phyloP scores from a whole-genome alignment of 2,329 filamentous ascomycete genomes.

The Incumbomyces lentus region DNA sequence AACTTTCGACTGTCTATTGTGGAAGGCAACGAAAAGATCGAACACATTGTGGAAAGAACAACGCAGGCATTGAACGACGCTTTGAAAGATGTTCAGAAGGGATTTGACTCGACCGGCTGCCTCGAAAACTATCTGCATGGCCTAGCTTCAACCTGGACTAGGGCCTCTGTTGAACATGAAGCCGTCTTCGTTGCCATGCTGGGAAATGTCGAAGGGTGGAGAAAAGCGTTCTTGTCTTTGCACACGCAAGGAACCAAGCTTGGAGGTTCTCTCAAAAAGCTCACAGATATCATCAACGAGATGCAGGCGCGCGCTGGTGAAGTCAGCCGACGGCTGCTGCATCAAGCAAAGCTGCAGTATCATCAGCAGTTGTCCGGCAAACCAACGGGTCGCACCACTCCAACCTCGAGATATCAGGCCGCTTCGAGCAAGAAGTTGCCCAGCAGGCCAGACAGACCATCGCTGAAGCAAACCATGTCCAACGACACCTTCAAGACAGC shows the following conservation, averaged over 20 bases:
- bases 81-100: constrained; percentile 67
- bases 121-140: constrained; percentile 65
- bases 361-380: constrained; percentile 1
- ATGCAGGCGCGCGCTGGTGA: constrained; percentile 78
- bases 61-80: constrained; percentile 64
- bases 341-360: constrained; percentile 6
- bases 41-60: constrained; percentile 76
- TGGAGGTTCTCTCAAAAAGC: constrained; percentile 57
- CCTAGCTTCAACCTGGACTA: constrained; percentile 52
- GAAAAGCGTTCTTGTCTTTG: constrained; percentile 65
- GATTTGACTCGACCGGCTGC: constrained; percentile 62
- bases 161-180: constrained; percentile 48
- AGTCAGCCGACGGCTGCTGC: constrained; percentile 50
- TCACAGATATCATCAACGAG: constrained; percentile 68
- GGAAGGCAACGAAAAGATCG: constrained; percentile 80
- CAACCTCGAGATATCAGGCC: constrained; percentile 2
- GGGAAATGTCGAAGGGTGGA: constrained; percentile 86
- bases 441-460: neutral
- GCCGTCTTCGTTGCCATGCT: constrained; percentile 84
- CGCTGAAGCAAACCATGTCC: neutral
- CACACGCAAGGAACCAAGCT: constrained; percentile 62
- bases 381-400: constrained; percentile 1
- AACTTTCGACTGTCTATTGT: constrained; percentile 73
- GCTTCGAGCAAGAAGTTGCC: constrained; percentile 2
- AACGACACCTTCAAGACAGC: constrained; percentile 1